Percentiles rank a stretch among this genome's conserved stretches.
Conservation (phyloP, 176 grass and related monocot species). For the Oryza glumipatula region DNA sequence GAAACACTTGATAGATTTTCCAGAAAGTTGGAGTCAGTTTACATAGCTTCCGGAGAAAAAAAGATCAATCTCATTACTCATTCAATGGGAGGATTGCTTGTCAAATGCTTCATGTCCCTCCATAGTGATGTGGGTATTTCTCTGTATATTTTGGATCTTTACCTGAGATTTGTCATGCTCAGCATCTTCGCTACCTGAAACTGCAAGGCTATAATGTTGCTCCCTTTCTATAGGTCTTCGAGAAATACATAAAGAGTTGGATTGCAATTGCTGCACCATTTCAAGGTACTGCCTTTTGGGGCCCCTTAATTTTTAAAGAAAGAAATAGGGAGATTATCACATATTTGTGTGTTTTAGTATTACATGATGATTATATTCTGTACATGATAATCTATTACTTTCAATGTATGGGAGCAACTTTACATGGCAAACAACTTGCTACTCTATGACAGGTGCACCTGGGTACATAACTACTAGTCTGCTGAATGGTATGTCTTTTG, state of each 20-base stretch:
- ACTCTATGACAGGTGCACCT: slow-evolving; percentile 74
- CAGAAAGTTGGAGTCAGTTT: slow-evolving; percentile 77
- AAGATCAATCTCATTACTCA: slow-evolving; percentile 94
- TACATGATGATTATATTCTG: background rate
- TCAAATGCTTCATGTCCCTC: slow-evolving; percentile 91
- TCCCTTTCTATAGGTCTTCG: slow-evolving; percentile 68
- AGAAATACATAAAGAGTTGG: slow-evolving; percentile 96
- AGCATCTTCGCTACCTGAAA: background rate
- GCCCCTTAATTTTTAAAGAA: background rate
- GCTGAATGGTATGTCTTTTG: slow-evolving; percentile 94
- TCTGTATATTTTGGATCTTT: slow-evolving; percentile 35
- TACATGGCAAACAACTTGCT: slow-evolving; percentile 38
- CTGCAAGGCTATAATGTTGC: background rate
- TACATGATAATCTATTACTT: background rate
- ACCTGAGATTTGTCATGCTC: slow-evolving; percentile 25
- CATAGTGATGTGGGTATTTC: slow-evolving; percentile 73
- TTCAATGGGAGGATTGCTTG: slow-evolving; percentile 96
- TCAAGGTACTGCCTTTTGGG: slow-evolving; percentile 66
- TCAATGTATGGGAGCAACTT: slow-evolving; percentile 26
- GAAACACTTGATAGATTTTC: slow-evolving; percentile 81
- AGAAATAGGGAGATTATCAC: background rate
- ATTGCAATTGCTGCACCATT: slow-evolving; percentile 99
- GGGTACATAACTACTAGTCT: slow-evolving; percentile 90
- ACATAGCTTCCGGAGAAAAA: slow-evolving; percentile 76
- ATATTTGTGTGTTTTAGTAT: background rate